Evolutionary conservation across 257 asterid genomes (phyloP).

Genomic region (Forsythia viridissima): DNA sequence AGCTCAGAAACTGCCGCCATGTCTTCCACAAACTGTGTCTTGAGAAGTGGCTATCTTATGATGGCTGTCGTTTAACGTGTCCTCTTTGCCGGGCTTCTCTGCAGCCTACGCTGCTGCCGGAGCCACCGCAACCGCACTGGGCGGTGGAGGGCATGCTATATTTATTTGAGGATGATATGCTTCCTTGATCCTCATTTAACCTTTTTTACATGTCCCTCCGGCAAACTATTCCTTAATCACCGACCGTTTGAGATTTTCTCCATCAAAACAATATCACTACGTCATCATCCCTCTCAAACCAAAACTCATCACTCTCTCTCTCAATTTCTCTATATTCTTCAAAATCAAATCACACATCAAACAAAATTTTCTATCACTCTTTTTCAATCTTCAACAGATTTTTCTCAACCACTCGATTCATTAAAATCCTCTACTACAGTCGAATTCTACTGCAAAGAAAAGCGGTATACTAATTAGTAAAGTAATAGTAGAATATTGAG

Average conservation of each 20-base stretch:
- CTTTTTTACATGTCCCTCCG: neutral
- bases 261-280: too few relatives aligned
- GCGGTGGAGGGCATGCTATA: slow-evolving; percentile 75
- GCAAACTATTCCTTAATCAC: neutral
- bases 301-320: too few relatives aligned
- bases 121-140: slow-evolving; percentile 72
- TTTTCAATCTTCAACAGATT: too few relatives aligned
- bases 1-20: slow-evolving; percentile 68
- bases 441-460: too few relatives aligned
- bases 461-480: neutral
- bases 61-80: slow-evolving; percentile 48
- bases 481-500: neutral
- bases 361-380: too few relatives aligned
- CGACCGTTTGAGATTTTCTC: too few relatives aligned
- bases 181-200: slow-evolving; percentile 29
- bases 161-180: slow-evolving; percentile 79
- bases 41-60: slow-evolving; percentile 62
- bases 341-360: too few relatives aligned
- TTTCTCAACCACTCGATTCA: too few relatives aligned
- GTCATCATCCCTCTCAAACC: too few relatives aligned
- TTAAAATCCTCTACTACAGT: too few relatives aligned
- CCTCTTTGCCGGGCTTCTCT: slow-evolving; percentile 67
- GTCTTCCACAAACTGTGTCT: slow-evolving; percentile 71
- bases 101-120: slow-evolving; percentile 26
- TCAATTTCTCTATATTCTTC: too few relatives aligned